phyloP scores from a whole-genome alignment of 1,139 yeast genomes.

The Keqinozyma sinolaborantium region DNA sequence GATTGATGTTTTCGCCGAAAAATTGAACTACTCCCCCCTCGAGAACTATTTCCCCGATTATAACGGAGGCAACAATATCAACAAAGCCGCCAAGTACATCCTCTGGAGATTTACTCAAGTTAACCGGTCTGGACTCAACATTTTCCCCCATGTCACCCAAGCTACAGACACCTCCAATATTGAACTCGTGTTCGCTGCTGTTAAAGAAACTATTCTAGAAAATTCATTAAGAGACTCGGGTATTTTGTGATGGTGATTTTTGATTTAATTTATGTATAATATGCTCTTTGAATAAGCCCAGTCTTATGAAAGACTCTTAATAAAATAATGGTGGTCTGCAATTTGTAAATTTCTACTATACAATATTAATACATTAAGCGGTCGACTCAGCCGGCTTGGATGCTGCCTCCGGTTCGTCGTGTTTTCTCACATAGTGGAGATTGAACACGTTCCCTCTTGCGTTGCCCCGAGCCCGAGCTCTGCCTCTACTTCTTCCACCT shows the following conservation, averaged over 20 bases:
- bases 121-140: constrained; percentile 75
- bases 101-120: constrained; percentile 87
- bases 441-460: constrained; percentile 13
- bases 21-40: constrained; percentile 76
- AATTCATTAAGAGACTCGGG: constrained; percentile 86
- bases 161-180: constrained; percentile 93
- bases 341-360: constrained; percentile 7
- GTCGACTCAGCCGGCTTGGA: constrained; percentile 2
- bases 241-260: constrained; percentile 37
- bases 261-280: background rate
- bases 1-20: constrained; percentile 85
- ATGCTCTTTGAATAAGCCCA: background rate
- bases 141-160: constrained; percentile 90
- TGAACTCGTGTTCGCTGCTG: constrained; percentile 85
- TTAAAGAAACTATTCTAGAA: constrained; percentile 83
- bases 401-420: constrained; percentile 4
- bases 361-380: constrained; percentile 7
- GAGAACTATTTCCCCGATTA: constrained; percentile 87
- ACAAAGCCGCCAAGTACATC: constrained; percentile 92
- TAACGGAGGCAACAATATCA: constrained; percentile 82
- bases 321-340: background rate
- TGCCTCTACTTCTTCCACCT: constrained; percentile 15
- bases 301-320: constrained; percentile 1
- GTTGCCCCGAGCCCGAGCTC: constrained; percentile 6
- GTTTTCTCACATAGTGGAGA: constrained; percentile 25